Conservation (phyloP, 805 yeast genomes). For the Candida qinlingensis region DNA sequence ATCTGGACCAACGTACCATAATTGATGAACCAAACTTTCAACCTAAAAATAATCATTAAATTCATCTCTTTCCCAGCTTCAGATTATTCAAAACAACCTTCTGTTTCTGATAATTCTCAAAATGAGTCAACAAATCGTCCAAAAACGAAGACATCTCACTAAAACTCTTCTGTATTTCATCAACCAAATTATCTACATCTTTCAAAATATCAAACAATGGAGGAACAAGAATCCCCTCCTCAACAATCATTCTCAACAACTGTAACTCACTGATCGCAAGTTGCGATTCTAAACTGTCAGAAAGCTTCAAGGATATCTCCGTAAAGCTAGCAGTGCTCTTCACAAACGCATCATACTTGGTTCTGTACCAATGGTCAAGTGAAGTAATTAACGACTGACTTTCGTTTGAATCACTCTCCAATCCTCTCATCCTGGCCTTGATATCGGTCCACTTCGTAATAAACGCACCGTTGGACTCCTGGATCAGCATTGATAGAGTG, state of each 20-base stretch:
- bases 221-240: background rate
- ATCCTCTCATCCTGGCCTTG: background rate
- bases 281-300: background rate
- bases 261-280: background rate
- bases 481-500: background rate
- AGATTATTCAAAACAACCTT: too few relatives aligned
- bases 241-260: background rate
- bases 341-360: background rate
- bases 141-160: background rate
- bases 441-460: background rate
- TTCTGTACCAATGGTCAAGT: background rate
- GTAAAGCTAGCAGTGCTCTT: background rate
- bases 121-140: background rate
- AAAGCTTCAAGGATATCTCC: background rate
- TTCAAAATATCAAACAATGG: background rate
- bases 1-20: too few relatives aligned
- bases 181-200: background rate
- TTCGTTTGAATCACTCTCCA: background rate
- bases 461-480: background rate
- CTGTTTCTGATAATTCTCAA: background rate
- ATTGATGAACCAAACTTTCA: too few relatives aligned
- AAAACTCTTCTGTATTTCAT: background rate
- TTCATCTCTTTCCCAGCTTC: too few relatives aligned
- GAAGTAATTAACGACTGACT: background rate
- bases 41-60: too few relatives aligned